Base-by-base conservation (phyloP, 148 eudicot genomes). In the Polygonum aviculare region DNA sequence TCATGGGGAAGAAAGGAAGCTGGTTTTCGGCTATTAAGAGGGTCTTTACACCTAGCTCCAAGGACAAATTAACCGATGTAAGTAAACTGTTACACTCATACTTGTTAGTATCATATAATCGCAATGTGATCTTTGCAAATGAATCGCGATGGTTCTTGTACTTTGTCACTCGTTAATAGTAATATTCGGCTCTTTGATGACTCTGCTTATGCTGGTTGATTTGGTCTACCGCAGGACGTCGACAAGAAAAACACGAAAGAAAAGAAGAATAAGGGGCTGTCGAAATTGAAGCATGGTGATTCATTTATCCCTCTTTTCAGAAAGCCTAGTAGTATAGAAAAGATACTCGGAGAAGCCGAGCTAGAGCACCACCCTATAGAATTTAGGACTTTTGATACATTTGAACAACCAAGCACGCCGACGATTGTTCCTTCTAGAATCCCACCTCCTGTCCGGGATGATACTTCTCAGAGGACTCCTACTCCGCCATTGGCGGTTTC, bases 1-100 rank as follows among this genome's bases (percentile, higher is more conserved):
- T 79, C 73, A 95, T 95, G 99, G 97, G 97, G 35, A 95, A 87
- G 89, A 94, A 89, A 85, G 98, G 99, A 79, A 89, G 94, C 87
- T 95, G 99, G 97, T 89, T 95, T 88, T 90, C 99, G 70, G 97
- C 93, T 52, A 90, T 95, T 78, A 95, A 93, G 81, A 83, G 82
- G 91, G 98, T 84, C 76, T 95, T 95, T 71, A 70, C 79, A 16
- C 89, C 89, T 83, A 87, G 77, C 84, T 89, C 97, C 14, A 93
- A 91, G 78, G 99, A 92, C 81, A 95, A 88, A 80, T 83, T 86
- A 80, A 55, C 81, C 52, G 83, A 89, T 84, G 97, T 90, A 82
- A 89, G 98, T 85, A 7, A 1, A 44, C 19, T 16, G 11, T 67
- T 35, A 35, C 5, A 2, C 12, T 57, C 5, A 21, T 7, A 57